phyloP scores from a whole-genome alignment of 1,284 basidiomycete genomes.

The Leccinum pallidistipes region DNA sequence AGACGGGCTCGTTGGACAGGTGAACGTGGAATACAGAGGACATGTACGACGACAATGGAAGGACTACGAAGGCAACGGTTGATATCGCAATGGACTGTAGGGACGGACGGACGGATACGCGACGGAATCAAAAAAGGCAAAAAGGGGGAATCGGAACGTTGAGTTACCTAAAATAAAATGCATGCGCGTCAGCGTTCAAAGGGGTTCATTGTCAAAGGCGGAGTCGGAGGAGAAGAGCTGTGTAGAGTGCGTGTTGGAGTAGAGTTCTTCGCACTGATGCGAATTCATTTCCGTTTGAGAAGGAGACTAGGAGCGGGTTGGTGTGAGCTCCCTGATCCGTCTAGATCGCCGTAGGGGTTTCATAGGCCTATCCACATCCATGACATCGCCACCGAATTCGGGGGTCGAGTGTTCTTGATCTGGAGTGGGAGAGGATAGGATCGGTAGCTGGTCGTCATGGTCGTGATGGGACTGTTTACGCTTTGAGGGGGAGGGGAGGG shows the following conservation, averaged over 20 bases:
- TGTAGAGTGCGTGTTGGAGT: constrained; percentile 21
- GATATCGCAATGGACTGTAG: constrained; percentile 18
- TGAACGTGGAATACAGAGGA: constrained; percentile 29
- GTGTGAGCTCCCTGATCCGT: constrained; percentile 32
- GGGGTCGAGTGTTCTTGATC: constrained; percentile 27
- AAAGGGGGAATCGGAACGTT: constrained; percentile 8
- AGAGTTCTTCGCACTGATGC: constrained; percentile 25
- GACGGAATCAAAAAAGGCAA: constrained; percentile 17
- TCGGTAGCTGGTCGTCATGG: constrained; percentile 20
- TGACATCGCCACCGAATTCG: constrained; percentile 30
- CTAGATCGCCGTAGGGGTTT: constrained; percentile 37
- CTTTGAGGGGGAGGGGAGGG: constrained; percentile 36
- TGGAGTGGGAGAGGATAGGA: constrained; percentile 16
- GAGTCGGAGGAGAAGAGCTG: constrained; percentile 19
- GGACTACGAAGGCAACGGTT: constrained; percentile 27
- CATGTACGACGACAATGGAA: constrained; percentile 29
- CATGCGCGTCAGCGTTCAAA: constrained; percentile 19
- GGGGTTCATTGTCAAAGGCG: constrained; percentile 29
- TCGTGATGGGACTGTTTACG: constrained; percentile 33
- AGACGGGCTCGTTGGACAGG: constrained; percentile 21
- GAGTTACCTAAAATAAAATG: constrained; percentile 33
- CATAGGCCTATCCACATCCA: constrained; percentile 36
- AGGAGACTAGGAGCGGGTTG: constrained; percentile 24
- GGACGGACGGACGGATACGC: constrained; percentile 15
- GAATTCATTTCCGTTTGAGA: constrained; percentile 37